Evolutionary conservation across 257 asterid genomes (phyloP).

Genomic region (Ophiorrhiza pumila): DNA sequence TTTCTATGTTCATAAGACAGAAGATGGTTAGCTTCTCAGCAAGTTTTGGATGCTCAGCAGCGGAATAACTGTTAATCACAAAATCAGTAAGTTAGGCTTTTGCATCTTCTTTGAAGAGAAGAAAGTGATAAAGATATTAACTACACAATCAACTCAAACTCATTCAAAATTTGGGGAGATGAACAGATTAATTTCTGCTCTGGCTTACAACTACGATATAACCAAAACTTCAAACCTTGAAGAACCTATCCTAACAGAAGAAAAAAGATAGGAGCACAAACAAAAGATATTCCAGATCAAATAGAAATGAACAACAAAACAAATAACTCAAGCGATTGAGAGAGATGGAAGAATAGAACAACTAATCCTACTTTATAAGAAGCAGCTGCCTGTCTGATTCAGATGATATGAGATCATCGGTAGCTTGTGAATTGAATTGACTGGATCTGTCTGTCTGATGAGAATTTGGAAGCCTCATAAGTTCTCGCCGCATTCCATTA

Average conservation of each 20-base stretch:
- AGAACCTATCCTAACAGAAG: background rate
- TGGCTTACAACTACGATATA: background rate
- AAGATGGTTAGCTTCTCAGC: background rate
- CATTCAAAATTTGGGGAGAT: background rate
- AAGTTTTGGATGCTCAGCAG: background rate
- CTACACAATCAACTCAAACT: background rate
- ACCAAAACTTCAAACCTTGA: background rate
- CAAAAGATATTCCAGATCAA: background rate
- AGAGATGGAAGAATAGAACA: background rate
- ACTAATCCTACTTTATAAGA: slow-evolving; percentile 62
- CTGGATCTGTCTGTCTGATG: slow-evolving; percentile 52
- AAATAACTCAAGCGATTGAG: background rate
- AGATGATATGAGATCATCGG: slow-evolving; percentile 78
- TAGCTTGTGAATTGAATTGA: slow-evolving; percentile 46
- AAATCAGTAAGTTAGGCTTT: background rate
- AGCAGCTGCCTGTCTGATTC: slow-evolving; percentile 91
- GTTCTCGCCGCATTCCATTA: slow-evolving; percentile 80
- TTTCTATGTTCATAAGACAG: background rate
- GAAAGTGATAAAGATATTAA: background rate
- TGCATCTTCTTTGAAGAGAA: background rate
- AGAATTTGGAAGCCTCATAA: slow-evolving; percentile 75
- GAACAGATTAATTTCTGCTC: background rate
- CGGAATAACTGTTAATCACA: background rate
- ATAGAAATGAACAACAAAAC: background rate
- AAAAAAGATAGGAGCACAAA: background rate